Percentiles rank a stretch among this genome's conserved stretches.
These are phyloP conservation scores for Penicillium ucsense DNA, from an alignment of 495 filamentous ascomycete genomes.

Conservation along the genomic window DNA sequence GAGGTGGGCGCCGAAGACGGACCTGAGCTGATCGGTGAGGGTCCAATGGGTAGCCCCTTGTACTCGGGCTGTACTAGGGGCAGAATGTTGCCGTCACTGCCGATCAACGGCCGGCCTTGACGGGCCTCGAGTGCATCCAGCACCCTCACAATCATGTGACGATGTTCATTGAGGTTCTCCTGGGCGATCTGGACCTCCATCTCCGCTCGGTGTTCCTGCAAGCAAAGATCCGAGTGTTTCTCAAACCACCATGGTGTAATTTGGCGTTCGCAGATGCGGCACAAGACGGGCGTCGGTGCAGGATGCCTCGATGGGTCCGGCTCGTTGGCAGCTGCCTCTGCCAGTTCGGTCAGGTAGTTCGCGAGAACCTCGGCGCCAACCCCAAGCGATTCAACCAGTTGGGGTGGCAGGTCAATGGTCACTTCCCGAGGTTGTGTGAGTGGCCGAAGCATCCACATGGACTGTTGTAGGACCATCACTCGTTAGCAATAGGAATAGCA, in stretches of 20 bases:
- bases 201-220: constrained; percentile 92
- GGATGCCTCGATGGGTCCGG: constrained; percentile 78
- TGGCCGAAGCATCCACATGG: constrained; percentile 99
- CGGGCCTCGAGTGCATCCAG: constrained; percentile 84
- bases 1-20: constrained; percentile 53
- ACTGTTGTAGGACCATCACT: constrained; percentile 42
- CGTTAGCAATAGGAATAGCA: constrained; percentile 10
- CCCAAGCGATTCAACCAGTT: constrained; percentile 90
- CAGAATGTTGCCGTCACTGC: constrained; percentile 43
- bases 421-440: constrained; percentile 80
- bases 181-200: constrained; percentile 96
- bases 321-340: constrained; percentile 77
- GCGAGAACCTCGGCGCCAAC: constrained; percentile 92
- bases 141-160: constrained; percentile 90
- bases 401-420: constrained; percentile 81
- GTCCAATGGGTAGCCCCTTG: constrained; percentile 80
- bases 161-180: constrained; percentile 86
- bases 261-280: constrained; percentile 93
- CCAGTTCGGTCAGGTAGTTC: constrained; percentile 79
- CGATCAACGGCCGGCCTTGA: constrained; percentile 51
- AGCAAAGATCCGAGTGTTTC: constrained; percentile 92
- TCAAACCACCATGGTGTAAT: constrained; percentile 99
- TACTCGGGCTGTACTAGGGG: constrained; percentile 66
- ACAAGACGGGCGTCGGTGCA: constrained; percentile 83
- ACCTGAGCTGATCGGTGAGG: constrained; percentile 39